Evolutionary conservation across 345 rosid genomes (phyloP).

Genomic region (Murraya koenigii): DNA sequence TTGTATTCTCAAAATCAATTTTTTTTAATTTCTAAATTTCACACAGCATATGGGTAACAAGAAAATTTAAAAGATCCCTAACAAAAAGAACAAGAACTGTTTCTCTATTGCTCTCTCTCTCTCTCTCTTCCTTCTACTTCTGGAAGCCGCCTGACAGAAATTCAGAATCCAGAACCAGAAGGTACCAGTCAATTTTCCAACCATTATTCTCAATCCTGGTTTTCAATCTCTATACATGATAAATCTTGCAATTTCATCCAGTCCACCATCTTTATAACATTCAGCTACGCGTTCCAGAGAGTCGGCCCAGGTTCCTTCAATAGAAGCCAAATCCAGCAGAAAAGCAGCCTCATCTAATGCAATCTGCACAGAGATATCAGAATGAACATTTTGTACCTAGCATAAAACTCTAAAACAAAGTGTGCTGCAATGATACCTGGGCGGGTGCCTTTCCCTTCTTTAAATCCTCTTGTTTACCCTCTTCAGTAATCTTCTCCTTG

Average conservation of each 20-base stretch:
- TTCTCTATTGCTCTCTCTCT: background rate
- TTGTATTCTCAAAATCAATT: background rate
- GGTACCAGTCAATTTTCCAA: background rate
- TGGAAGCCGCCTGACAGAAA: background rate
- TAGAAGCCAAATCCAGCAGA: conserved; percentile 82
- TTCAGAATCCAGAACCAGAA: background rate
- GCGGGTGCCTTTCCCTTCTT: conserved; percentile 81
- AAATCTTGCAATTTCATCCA: conserved; percentile 57
- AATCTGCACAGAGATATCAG: conserved; percentile 29
- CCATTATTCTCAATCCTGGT: background rate
- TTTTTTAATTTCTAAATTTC: background rate
- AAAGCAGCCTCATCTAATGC: conserved; percentile 83
- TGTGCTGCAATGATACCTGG: conserved; percentile 44
- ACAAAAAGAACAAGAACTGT: background rate
- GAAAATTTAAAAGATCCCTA: background rate
- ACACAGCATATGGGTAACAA: background rate
- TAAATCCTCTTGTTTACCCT: conserved; percentile 72
- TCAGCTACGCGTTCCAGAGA: conserved; percentile 51
- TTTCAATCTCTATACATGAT: conserved; percentile 51
- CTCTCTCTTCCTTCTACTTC: background rate
- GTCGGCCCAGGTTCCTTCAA: conserved; percentile 78
- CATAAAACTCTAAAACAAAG: background rate
- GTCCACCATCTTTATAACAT: conserved; percentile 73
- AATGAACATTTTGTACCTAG: background rate
- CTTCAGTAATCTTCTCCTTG: conserved; percentile 72